Percentiles rank a stretch among this genome's conserved stretches.
Evolutionary conservation across 305 asterid genomes (phyloP).

Genomic region (Euphrasia arctica): DNA sequence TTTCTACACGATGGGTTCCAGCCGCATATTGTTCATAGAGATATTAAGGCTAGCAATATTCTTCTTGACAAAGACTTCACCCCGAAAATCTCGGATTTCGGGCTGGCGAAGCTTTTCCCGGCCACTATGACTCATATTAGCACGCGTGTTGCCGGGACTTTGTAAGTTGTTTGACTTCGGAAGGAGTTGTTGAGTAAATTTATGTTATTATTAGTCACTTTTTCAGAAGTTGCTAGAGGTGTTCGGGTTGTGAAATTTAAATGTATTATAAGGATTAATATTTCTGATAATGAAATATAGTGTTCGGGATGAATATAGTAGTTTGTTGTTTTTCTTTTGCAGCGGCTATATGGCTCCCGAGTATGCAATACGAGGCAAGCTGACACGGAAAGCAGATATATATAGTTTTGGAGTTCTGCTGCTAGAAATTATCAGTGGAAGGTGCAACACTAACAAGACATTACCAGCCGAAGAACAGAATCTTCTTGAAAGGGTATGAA

Average conservation of each 20-base stretch:
- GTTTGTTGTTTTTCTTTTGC: conserved; percentile 21
- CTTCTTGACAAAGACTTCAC: conserved; percentile 80
- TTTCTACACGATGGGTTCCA: conserved; percentile 76
- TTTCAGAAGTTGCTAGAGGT: neutral
- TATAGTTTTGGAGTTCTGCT: conserved; percentile 87
- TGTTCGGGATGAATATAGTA: neutral
- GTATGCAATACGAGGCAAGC: conserved; percentile 73
- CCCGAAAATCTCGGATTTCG: conserved; percentile 88
- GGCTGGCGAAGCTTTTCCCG: conserved; percentile 86
- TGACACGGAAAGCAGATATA: conserved; percentile 86
- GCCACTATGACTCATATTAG: conserved; percentile 65
- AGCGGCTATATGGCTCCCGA: conserved; percentile 98
- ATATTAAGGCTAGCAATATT: conserved; percentile 83
- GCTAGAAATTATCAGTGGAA: conserved; percentile 75
- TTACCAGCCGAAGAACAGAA: conserved; percentile 53
- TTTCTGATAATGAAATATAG: no score
- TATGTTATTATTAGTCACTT: neutral
- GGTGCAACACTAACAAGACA: conserved; percentile 62
- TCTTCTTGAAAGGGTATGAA: conserved; percentile 69
- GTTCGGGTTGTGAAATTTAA: no score
- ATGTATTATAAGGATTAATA: no score
- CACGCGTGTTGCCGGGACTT: conserved; percentile 91
- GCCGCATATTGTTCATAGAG: conserved; percentile 81
- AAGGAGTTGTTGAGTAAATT: neutral
- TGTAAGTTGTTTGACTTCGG: conserved; percentile 44